Conservation (phyloP, 2,329 filamentous ascomycete species). For the Paracorniculantispora psalliotae region DNA sequence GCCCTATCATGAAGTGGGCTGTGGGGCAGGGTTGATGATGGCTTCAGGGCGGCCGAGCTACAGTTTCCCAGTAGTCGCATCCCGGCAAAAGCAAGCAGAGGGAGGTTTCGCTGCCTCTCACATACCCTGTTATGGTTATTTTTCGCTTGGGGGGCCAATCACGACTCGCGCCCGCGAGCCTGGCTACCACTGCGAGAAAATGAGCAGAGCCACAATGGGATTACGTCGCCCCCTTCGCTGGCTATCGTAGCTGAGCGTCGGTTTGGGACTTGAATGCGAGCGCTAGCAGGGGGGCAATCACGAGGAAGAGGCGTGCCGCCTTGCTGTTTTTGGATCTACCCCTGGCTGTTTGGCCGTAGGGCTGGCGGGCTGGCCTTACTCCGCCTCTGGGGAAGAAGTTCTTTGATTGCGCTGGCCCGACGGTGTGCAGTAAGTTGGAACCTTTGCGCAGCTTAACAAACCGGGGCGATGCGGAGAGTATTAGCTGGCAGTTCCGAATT, state of each 20-base stretch:
- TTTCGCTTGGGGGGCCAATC: background rate
- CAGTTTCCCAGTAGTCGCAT: no score
- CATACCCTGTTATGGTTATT: no score
- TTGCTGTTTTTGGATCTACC: background rate
- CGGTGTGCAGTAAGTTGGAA: no score
- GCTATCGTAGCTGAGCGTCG: background rate
- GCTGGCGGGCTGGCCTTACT: no score
- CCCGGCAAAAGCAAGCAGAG: no score
- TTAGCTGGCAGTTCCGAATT: no score
- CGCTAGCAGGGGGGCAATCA: background rate
- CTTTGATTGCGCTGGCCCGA: no score
- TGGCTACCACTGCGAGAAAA: background rate
- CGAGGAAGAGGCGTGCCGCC: background rate
- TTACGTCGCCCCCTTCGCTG: background rate
- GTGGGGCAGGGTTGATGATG: background rate
- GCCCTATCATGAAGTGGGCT: background rate
- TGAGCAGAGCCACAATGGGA: background rate
- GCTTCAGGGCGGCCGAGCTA: background rate
- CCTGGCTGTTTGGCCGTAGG: background rate
- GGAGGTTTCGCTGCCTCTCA: no score
- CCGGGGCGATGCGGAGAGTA: no score
- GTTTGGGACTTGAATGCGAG: conserved; percentile 1
- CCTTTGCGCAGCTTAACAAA: no score
- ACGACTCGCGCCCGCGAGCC: background rate
- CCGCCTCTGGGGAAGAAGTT: no score